Evolutionary conservation across 2,329 filamentous ascomycete genomes (phyloP), one percentile per base, ranked within the genome.

Genomic region (Phaeophleospora eucalypticola): DNA sequence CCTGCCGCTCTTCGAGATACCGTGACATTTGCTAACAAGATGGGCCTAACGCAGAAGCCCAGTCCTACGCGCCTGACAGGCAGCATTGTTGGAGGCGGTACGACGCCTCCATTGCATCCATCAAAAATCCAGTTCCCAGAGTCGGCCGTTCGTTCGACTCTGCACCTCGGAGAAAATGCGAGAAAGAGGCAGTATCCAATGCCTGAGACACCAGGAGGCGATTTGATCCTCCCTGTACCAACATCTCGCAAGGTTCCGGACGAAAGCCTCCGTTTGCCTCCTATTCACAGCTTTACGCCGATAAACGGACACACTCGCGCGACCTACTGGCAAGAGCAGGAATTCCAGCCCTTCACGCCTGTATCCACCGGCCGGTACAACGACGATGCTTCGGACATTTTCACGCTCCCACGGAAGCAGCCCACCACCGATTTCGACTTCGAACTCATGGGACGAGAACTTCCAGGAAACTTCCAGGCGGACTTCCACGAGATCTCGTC

Each of bases 71-170:
- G n/a, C 34, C 6, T 36, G 2, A 42, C 14, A 18, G 29, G 27
- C 40, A 34, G 40, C 15, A 4, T 42, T 10, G 9, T 19, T 4
- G 17, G 16, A 24, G 40, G 27, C 17, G 29, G 29, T 29, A 34
- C 34, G 4, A 38, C 19, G 10, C 34, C 45, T 6, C 21, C 29
- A 10, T 43, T 38, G 39, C 34, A 47, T 17, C 29, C 45, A 12
- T 38, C 45, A 6, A 38, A 47, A 2, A 3, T 47, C 12, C 33
- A 38, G 3, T 33, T 17, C 10, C 7, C 14, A 24, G 34, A 43
- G n/a, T 47, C 45, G 4, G 33, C 45, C 4, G 33, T 47, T 29
- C 39, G 45, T 2, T 47, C 39, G 24, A 47, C 45, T 3, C 38
- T 46, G 14, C 16, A 27, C 6, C 10, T 4, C 7, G 3, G 12